Evolutionary conservation across 2,329 filamentous ascomycete species (phyloP), one percentile per base, ranked within the genome.

Genomic region (Bimuria novae-zelandiae): DNA sequence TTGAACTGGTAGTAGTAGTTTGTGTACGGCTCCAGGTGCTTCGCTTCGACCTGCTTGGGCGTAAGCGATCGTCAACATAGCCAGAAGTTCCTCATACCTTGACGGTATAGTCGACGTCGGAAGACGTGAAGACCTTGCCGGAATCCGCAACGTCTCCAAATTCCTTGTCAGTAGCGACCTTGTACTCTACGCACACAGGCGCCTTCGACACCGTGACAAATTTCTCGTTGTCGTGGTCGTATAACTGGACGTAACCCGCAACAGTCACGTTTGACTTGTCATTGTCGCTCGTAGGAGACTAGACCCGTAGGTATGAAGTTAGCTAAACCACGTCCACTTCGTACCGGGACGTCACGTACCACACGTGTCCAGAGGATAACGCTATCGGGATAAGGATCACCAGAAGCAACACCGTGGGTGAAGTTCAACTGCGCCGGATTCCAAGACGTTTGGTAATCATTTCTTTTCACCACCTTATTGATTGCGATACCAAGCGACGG

Each of bases 91-190:
- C 23, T 14, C 36, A 25, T 67, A 84, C 84, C 79, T 90, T 90
- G 54, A 90, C 77, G 0, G 88, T 91, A 67, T 86, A 92, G 66
- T 92, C 89, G 42, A 91, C 83, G 66, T 91, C 88, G 1, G 83
- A 88, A 30, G 82, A 88, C 0, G 89, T 91, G 65, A 85, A 89
- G 1, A 81, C 86, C 30, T 74, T 81, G 4, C 88, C 88, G 1
- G 75, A 76, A 45, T 81, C 77, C 1, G 83, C 82, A 7, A 83
- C 74, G 2, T 76, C 64, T 10, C 72, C 71, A 27, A 82, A 75
- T n/a, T 75, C 70, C 44, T 78, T 66, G 59, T 81, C 79, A 17
- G 74, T 73, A 12, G 79, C 78, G 16, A 90, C 81, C 52, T 80
- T 82, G 78, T 84, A 91, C 30, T 86, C 79, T 0, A 90, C 80